phyloP scores from a whole-genome alignment of 331 rosid species.

The Phaseolus coccineus region DNA sequence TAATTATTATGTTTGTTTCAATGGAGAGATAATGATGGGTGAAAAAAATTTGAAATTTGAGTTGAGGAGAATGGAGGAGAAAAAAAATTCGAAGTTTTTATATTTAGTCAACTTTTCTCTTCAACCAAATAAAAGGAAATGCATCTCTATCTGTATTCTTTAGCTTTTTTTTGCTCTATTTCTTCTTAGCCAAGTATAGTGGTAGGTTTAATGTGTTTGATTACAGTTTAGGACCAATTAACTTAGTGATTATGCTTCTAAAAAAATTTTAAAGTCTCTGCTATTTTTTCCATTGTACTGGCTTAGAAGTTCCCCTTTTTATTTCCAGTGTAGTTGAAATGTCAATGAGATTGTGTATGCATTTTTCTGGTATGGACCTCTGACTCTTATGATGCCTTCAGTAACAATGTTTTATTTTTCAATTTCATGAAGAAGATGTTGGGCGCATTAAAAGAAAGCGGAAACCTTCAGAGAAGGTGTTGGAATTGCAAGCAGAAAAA shows the following conservation, averaged over 20 bases:
- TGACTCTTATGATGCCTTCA: constrained; percentile 32
- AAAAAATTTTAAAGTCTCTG: background rate
- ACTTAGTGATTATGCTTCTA: background rate
- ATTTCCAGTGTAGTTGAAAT: background rate
- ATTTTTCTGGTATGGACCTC: constrained; percentile 13
- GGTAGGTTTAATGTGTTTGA: background rate
- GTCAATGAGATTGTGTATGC: constrained; percentile 3
- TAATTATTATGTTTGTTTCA: background rate
- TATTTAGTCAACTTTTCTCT: background rate
- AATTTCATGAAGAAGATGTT: constrained; percentile 59
- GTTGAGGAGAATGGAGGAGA: background rate
- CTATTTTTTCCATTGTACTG: background rate
- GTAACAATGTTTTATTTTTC: constrained; percentile 13
- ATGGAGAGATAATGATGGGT: background rate
- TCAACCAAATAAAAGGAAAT: background rate
- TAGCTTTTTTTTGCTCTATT: background rate
- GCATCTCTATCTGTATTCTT: background rate
- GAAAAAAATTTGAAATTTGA: background rate
- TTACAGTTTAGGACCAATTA: background rate
- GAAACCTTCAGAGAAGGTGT: constrained; percentile 82
- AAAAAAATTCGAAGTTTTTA: background rate
- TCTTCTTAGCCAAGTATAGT: background rate
- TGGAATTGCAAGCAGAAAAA: constrained; percentile 86
- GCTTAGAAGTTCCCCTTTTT: background rate
- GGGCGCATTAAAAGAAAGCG: constrained; percentile 75